Evolutionary conservation across 2,329 filamentous ascomycete genomes (phyloP), one percentile per base, ranked within the genome.

Genomic region (Coniochaeta sp.): DNA sequence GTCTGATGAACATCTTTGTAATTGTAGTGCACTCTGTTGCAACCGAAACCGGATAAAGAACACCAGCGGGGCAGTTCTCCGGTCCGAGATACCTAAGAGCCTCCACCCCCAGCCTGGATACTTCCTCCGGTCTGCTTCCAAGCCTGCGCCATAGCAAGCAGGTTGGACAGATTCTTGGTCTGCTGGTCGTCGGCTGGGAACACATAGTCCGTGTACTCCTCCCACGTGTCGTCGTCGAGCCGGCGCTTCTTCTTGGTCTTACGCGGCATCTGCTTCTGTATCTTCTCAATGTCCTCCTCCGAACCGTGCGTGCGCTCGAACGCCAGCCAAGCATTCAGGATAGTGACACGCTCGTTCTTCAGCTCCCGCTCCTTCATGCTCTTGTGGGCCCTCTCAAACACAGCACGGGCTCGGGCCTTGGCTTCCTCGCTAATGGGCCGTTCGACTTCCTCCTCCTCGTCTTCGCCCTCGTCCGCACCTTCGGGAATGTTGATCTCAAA

Each of bases 191-290:
- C 95, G 5, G 91, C 92, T 0, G 95, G 95, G 85, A 99, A 99
- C 36, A 99, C 85, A 69, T 96, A 98, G 73, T 98, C 95, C 76
- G 95, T 85, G 74, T 96, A 98, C 77, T 99, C 95, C 81, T 99
- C 92, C 78, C 91, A 97, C 40, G 86, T 88, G 72, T 95, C 93
- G 75, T 97, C 93, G 71, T 96, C 93, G 73, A 96, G 76, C 82
- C 87, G 91, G 74, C 95, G 88, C 70, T 91, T 83, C 81, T 95
- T 93, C 87, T 96, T 98, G 70, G 91, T 90, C 76, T 88, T 88
- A 65, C 93, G 85, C 36, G 95, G 95, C 92, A 98, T 96, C 79
- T 96, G 91, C 72, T 88, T 90, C 75, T 95, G 88, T 64, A 99
- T 89, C 69, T 87, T 88, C 64, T 91, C 89, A 63, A 91, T 81